Evolutionary conservation across 345 rosid species (phyloP), one percentile per base, ranked within the genome.

Genomic region (Streptanthus diversifolius): DNA sequence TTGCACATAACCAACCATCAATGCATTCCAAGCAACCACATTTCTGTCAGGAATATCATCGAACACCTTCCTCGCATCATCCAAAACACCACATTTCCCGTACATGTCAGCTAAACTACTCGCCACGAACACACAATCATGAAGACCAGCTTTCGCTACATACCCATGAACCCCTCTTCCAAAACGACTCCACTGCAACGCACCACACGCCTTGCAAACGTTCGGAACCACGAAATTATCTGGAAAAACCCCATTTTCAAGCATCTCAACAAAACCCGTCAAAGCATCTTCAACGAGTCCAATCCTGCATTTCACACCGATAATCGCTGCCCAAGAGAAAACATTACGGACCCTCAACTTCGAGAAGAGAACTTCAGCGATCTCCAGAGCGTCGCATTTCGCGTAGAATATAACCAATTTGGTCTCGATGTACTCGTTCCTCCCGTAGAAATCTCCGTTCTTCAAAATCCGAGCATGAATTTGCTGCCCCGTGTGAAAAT

Each of bases 291-390:
- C 86, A 43, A 40, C 48, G 1, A 71, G 51, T 15, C 96, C 91
- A 73, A 70, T 40, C 75, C 92, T 84, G 57, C 89, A 85, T 17
- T 75, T 61, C 79, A 92, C 71, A 48, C 96, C 92, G 47, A 87
- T 81, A n/a, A 88, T 69, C 18, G 98, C 92, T 47, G 96, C 96
- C 95, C 98, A 92, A 10, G 96, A 86, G 61, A 86, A 92, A 66
- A 82, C 88, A 70, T 85, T 92, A 18, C 77, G 71, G 24, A 79
- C 67, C 72, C 78, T 75, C 71, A 85, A 56, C 57, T 79, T 81
- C n/a, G 64, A 21, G 74, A 90, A 88, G 54, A 84, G 74, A 44
- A 5, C 10, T 66, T 71, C 74, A 8, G 95, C 83, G 44, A 63
- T 71, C 18, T 85, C 88, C 5, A 75, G 64, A 73, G 71, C 79